A percentile compares a stretch with the other conserved stretches of the same genome.
Conservation (phyloP, 2,329 filamentous ascomycete species). For the Raffaelea arxii region DNA sequence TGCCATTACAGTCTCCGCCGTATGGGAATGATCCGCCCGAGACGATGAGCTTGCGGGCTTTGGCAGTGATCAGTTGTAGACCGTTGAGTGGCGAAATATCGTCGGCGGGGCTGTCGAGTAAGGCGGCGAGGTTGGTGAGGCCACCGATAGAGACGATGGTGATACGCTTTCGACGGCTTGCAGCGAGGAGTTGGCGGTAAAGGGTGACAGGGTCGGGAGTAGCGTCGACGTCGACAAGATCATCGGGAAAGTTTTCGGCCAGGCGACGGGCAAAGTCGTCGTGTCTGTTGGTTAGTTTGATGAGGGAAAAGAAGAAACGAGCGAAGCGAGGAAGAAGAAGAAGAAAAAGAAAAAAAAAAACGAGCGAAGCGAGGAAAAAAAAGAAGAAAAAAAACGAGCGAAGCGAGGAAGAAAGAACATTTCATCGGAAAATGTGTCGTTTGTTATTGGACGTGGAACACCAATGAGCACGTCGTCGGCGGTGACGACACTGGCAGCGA, state of each 20-base stretch:
- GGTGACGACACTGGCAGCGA: too few relatives aligned
- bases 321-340: background rate
- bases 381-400: background rate
- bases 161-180: conserved; percentile 28
- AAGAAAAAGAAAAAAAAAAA: background rate
- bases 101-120: conserved; percentile 35
- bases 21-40: conserved; percentile 42
- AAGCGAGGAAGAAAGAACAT: too few relatives aligned
- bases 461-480: too few relatives aligned
- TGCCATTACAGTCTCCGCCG: conserved; percentile 35
- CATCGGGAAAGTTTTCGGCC: conserved; percentile 29
- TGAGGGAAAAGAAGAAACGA: background rate
- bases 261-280: conserved; percentile 37
- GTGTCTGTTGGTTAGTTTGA: background rate
- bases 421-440: too few relatives aligned
- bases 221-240: conserved; percentile 23
- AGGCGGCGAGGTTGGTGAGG: conserved; percentile 33
- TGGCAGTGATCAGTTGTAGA: conserved; percentile 27
- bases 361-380: background rate
- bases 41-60: conserved; percentile 38
- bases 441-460: too few relatives aligned
- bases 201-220: conserved; percentile 32
- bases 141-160: conserved; percentile 36
- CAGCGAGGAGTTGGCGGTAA: conserved; percentile 32
- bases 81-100: conserved; percentile 27